Base-by-base conservation (phyloP, 1,139 yeast genomes). In the Saccharomyces hybrid region DNA sequence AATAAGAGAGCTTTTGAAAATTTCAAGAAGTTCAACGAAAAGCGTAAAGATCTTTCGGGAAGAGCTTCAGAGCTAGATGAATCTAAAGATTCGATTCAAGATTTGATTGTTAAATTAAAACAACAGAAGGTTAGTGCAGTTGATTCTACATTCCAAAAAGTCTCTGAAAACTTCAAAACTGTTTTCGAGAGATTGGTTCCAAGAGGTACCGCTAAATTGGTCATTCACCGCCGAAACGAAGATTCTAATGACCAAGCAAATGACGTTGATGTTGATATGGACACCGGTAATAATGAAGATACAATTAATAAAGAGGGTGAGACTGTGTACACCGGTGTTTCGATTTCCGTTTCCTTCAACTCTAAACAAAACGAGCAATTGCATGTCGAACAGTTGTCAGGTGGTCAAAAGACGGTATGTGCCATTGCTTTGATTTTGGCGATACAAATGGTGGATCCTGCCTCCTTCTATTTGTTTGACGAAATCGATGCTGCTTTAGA, bases 401-500 rank as follows among this genome's bases (percentile, higher is more conserved):
- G 99, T 46, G 99, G 99, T 5, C 99, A 93, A 67, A 93, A 93
- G 68, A 88, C 98, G 0, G 75, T 93, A 19, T 91, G 98, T 76
- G 98, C 99, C 1, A 83, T 93, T 62, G 91, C 98, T 0, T 78
- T 93, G 52, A 91, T 93, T 60, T 78, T 93, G 58, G 98, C 99
- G 3, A 89, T 93, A 59, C 99, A 93, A 73, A 83, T 80, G 67
- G 88, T 95, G 62, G 98, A 93, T 63, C 98, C 98, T 8, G 98
- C 98, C 2, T 98, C 99, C 51, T 93, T 93, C 70, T 93, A 93
- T 68, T 73, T 93, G 54, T 90, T 93, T 71, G 99, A 93, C 71
- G 99, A 93, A 74, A 86, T 93, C 57, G 99, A 93, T 73, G 97
- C 98, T 7, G 93, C 93, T 62, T 77, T 93, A 58, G 99, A 93